Evolutionary conservation across 2,329 filamentous ascomycete genomes (phyloP).

Genomic region (Cladosporium cucumerinum): DNA sequence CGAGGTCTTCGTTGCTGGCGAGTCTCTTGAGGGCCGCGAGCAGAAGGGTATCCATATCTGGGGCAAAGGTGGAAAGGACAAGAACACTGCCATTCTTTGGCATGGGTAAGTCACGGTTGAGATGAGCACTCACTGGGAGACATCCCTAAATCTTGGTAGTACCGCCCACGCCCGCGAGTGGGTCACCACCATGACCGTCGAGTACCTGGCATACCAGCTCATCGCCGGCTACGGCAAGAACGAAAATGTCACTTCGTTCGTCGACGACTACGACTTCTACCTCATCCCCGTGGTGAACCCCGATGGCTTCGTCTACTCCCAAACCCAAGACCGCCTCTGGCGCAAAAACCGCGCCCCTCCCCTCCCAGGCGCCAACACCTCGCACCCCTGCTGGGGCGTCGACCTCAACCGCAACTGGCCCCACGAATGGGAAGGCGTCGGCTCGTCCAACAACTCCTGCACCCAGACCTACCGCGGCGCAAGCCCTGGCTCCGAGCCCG

Average conservation of each 20-base stretch:
- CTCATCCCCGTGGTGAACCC: constrained; percentile 27
- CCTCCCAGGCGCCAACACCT: constrained; percentile 26
- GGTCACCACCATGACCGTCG: constrained; percentile 28
- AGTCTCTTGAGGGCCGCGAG: constrained; percentile 24
- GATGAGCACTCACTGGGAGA: not conserved
- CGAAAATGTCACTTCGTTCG: constrained; percentile 17
- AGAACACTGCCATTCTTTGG: constrained; percentile 25
- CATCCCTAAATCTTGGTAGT: not conserved
- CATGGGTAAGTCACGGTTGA: constrained; percentile 17
- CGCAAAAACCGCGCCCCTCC: constrained; percentile 55
- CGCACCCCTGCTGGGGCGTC: constrained; percentile 46
- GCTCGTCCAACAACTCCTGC: constrained; percentile 52
- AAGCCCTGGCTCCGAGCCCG: constrained; percentile 44
- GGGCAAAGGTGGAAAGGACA: constrained; percentile 21
- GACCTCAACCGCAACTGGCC: constrained; percentile 61
- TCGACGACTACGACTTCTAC: constrained; percentile 26
- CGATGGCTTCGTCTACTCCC: constrained; percentile 55
- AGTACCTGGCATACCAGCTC: constrained; percentile 27
- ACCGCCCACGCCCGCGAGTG: constrained; percentile 26
- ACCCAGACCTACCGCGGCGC: constrained; percentile 44
- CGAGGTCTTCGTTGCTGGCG: constrained; percentile 23
- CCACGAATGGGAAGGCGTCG: constrained; percentile 44
- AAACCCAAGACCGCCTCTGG: constrained; percentile 58
- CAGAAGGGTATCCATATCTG: constrained; percentile 27
- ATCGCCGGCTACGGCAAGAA: constrained; percentile 24